These are phyloP conservation scores for Colletotrichum euphorbiae DNA, from an alignment of 2,329 filamentous ascomycete species.

Conservation along the genomic window DNA sequence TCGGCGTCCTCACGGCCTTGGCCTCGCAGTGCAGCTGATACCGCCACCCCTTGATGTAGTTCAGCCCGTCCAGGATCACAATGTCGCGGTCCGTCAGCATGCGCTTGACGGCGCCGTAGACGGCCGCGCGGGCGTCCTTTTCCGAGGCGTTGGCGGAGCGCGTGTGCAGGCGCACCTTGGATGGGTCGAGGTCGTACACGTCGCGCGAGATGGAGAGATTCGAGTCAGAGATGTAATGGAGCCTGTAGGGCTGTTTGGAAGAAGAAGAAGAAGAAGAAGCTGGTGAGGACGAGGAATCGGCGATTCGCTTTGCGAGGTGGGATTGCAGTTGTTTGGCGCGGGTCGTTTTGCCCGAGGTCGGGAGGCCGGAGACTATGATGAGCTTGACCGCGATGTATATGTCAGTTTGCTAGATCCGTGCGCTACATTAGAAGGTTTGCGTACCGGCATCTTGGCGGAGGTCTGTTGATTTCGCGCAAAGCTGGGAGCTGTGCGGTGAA, in stretches of 20 bases:
- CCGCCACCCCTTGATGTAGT: conserved; percentile 91
- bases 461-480: background rate
- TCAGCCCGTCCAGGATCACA: conserved; percentile 82
- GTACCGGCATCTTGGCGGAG: conserved; percentile 32
- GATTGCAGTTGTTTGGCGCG: conserved; percentile 74
- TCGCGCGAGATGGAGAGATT: conserved; percentile 74
- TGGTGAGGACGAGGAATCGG: conserved; percentile 43
- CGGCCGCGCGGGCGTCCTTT: conserved; percentile 82
- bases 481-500: background rate
- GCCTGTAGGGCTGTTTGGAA: conserved; percentile 61
- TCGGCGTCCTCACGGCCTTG: conserved; percentile 81
- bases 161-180: conserved; percentile 65
- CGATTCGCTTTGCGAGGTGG: conserved; percentile 71
- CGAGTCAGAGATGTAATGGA: conserved; percentile 81
- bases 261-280: conserved; percentile 31
- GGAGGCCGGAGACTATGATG: conserved; percentile 74
- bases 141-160: conserved; percentile 80
- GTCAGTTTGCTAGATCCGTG: too few species aligned
- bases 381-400: conserved; percentile 62
- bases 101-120: conserved; percentile 84
- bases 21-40: conserved; percentile 90
- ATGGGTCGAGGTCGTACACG: conserved; percentile 75
- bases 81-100: conserved; percentile 78
- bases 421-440: background rate
- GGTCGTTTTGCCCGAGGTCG: conserved; percentile 76